These are phyloP conservation scores for Cyamopsis tetragonoloba DNA, from an alignment of 306 rosid genomes.

Conservation along the genomic window DNA sequence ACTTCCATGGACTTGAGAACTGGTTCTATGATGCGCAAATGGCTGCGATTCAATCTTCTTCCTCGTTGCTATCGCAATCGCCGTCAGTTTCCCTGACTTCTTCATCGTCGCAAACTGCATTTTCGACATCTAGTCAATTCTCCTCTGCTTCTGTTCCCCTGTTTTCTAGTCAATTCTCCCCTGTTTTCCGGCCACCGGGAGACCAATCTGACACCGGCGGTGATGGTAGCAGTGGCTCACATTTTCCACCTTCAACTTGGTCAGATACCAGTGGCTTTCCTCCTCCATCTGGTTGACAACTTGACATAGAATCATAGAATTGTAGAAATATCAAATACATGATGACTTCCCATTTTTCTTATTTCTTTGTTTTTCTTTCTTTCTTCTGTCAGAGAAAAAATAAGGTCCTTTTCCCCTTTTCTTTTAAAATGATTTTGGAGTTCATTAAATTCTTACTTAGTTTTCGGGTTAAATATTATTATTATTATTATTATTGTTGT, in stretches of 20 bases:
- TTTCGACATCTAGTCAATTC: conserved; percentile 36
- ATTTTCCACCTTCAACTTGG: conserved; percentile 50
- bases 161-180: conserved; percentile 46
- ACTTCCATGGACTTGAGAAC: conserved; percentile 55
- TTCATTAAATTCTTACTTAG: neutral
- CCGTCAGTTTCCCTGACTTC: conserved; percentile 27
- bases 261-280: conserved; percentile 52
- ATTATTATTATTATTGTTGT: neutral
- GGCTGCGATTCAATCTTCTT: conserved; percentile 40
- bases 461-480: neutral
- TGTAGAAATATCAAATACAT: neutral
- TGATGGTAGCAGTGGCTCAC: neutral
- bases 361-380: neutral
- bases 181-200: conserved; percentile 40
- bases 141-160: conserved; percentile 68
- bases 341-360: neutral
- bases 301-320: no score
- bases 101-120: conserved; percentile 29
- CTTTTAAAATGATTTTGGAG: neutral
- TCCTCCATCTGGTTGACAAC: conserved; percentile 56
- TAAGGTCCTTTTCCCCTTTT: neutral
- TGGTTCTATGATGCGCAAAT: conserved; percentile 54
- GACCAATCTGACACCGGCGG: conserved; percentile 22
- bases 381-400: neutral
- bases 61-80: conserved; percentile 25